A percentile compares a stretch with the other conserved stretches of the same genome.
These are phyloP conservation scores for Fusarium anguioides DNA, from an alignment of 2,329 filamentous ascomycete genomes.

Conservation along the genomic window DNA sequence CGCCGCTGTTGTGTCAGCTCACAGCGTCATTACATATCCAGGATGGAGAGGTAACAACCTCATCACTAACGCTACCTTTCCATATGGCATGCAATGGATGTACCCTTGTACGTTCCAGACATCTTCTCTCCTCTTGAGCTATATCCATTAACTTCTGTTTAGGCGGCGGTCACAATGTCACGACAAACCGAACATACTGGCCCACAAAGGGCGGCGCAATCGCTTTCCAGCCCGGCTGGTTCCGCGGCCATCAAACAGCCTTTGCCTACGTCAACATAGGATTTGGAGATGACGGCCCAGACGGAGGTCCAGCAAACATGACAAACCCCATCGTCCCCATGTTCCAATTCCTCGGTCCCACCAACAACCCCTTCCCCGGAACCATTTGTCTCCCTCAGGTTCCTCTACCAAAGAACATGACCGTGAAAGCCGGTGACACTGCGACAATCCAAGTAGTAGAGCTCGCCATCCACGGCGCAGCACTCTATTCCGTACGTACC, in stretches of 20 bases:
- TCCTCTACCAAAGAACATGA: conserved; percentile 78
- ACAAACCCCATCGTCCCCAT: conserved; percentile 82
- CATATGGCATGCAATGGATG: conserved; percentile 94
- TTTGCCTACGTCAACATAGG: conserved; percentile 93
- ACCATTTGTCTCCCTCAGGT: conserved; percentile 92
- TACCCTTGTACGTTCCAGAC: conserved; percentile 92
- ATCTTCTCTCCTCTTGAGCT: neutral
- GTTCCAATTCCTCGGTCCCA: conserved; percentile 85
- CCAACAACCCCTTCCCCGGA: conserved; percentile 86
- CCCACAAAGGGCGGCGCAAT: conserved; percentile 88
- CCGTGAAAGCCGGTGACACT: conserved; percentile 82
- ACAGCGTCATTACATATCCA: conserved; percentile 87
- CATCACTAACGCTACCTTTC: conserved; percentile 79
- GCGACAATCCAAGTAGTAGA: conserved; percentile 93
- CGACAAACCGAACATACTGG: conserved; percentile 91
- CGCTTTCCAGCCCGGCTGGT: conserved; percentile 94
- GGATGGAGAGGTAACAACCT: conserved; percentile 90
- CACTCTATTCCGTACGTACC: conserved; percentile 78
- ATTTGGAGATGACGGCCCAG: conserved; percentile 75
- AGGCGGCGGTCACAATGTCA: conserved; percentile 86
- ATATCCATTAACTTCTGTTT: conserved; percentile 24
- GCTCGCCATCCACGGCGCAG: conserved; percentile 82
- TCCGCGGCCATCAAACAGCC: conserved; percentile 84
- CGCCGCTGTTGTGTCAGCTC: conserved; percentile 68
- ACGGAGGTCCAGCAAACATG: conserved; percentile 82